Evolutionary conservation across 228 moss, liverwort and hornwort species (phyloP), one percentile per base, ranked within the genome.

Genomic region (Sphagnum fallax): DNA sequence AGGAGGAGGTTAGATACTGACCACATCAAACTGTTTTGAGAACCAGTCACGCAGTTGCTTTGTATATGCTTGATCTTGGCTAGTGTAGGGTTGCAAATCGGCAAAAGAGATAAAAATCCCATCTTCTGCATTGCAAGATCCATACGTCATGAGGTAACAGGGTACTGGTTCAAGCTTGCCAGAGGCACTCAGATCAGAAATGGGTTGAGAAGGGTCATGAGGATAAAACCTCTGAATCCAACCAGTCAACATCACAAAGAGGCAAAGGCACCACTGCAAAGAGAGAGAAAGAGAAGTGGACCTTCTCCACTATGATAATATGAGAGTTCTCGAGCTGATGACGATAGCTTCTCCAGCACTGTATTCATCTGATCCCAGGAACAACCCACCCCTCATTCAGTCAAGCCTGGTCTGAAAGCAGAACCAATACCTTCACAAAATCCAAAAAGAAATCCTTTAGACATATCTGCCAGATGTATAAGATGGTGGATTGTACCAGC

Each of bases 231-330:
- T 2, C 2, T 32, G 32, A 32, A 32, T 32, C 32, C 32, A 65
- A 51, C 4, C 16, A 51, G 53, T 64, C 14, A 15, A 18, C 48
- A 53, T 11, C 14, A 16, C 14, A 71, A 14, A 62, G 52, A 15
- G 51, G 8, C 5, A 52, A 50, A 66, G 65, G 65, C 6, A 52
- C 9, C 3, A 2, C 50, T 1, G 18, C 51, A 67, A 8, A 6
- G 51, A 49, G 47, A 65, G 32, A 32, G 32, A 32, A 32, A 32
- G 32, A 32, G 32, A 32, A 32, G 32, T 32, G 32, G 71, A 89
- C 91, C 91, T 80, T 98, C 91, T 70, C 97, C 97, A 69, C 93
- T 93, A 63, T 93, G 93, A 79, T 93, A 98, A 69, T 89, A 85
- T 6, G 93, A 83, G 6, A 98, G 78, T 64, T 98, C 93, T 50